These are phyloP conservation scores for Amylocarpus encephaloides DNA, from an alignment of 2,329 filamentous ascomycete species.

Conservation along the genomic window DNA sequence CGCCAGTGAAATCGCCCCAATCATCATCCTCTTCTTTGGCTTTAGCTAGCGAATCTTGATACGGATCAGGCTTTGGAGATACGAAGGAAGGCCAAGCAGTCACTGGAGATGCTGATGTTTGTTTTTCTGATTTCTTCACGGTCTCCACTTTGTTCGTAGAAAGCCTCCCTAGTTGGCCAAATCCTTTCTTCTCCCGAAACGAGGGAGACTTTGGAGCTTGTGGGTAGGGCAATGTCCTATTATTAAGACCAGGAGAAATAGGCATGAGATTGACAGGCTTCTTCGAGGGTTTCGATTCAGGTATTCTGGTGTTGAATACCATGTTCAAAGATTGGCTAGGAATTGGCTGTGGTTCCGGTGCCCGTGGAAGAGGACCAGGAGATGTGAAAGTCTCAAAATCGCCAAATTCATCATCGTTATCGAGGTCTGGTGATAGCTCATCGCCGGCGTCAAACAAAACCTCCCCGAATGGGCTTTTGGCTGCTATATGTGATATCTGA, in stretches of 20 bases:
- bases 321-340: conserved; percentile 28
- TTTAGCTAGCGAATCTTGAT: conserved; percentile 24
- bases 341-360: conserved; percentile 11
- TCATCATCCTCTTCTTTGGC: conserved; percentile 39
- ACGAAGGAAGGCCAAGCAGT: conserved; percentile 29
- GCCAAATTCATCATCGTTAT: conserved; percentile 58
- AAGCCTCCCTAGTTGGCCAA: conserved; percentile 40
- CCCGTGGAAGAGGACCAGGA: conserved; percentile 18
- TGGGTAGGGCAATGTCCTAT: conserved; percentile 36
- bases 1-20: conserved; percentile 48
- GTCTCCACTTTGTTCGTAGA: conserved; percentile 36
- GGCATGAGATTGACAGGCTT: conserved; percentile 31
- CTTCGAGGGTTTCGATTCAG: conserved; percentile 29
- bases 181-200: conserved; percentile 48
- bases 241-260: conserved; percentile 25
- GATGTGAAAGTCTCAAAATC: conserved; percentile 55
- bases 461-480: conserved; percentile 21
- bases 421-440: conserved; percentile 29
- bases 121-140: conserved; percentile 30
- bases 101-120: conserved; percentile 28
- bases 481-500: conserved; percentile 6
- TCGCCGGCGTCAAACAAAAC: conserved; percentile 34
- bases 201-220: conserved; percentile 46
- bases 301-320: conserved; percentile 25
- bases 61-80: conserved; percentile 16